Conservation (phyloP, 176 grass and related monocot genomes). For the Triticum turgidum region DNA sequence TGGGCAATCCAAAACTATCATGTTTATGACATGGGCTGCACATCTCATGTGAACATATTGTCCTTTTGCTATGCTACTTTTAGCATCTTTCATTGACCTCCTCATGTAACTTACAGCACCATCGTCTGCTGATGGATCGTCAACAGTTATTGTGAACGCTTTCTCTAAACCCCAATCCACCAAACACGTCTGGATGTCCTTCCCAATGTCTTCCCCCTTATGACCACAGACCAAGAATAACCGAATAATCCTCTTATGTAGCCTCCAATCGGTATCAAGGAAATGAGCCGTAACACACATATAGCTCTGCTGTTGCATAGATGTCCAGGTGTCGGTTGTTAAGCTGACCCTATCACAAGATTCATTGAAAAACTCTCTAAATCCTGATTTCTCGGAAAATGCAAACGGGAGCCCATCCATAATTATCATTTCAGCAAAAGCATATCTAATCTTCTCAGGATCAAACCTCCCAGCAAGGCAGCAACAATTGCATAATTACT, state of each 20-base stretch:
- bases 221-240: neutral
- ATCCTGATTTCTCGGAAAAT: neutral
- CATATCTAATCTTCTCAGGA: neutral
- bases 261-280: neutral
- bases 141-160: neutral
- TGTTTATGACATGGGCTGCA: no score
- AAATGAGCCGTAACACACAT: neutral
- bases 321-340: no score
- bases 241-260: neutral
- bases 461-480: neutral
- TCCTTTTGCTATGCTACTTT: no score
- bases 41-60: no score
- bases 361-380: neutral
- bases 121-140: neutral
- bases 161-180: neutral
- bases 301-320: neutral
- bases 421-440: neutral
- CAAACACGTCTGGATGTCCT: neutral
- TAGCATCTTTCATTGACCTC: neutral
- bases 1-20: no score
- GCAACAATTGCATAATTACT: neutral
- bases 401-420: neutral
- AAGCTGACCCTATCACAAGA: neutral
- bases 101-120: neutral
- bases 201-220: neutral